Conservation (phyloP, 2,329 filamentous ascomycete species). For the Oidium heveae region DNA sequence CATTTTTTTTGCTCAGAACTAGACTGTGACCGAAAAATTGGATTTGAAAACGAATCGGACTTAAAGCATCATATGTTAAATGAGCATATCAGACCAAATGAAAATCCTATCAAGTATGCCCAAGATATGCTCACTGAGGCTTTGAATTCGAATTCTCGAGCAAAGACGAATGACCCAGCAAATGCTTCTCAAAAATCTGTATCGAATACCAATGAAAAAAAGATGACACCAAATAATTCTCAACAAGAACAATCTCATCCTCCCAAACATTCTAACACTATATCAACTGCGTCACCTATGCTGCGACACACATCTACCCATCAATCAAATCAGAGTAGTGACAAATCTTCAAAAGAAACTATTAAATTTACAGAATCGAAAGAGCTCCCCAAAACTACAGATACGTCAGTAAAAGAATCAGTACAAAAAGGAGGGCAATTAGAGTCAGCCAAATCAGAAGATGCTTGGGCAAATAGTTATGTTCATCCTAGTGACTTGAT, state of each 20-base stretch:
- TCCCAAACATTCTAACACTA: slow-evolving; percentile 15
- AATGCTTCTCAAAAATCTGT: slow-evolving; percentile 7
- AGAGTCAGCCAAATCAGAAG: slow-evolving; percentile 5
- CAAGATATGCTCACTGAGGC: slow-evolving; percentile 23
- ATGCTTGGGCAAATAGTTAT: slow-evolving; percentile 20
- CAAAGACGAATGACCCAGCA: slow-evolving; percentile 7
- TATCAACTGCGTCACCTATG: slow-evolving; percentile 20
- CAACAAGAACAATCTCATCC: slow-evolving; percentile 19
- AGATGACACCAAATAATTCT: slow-evolving; percentile 9
- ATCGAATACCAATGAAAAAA: slow-evolving; percentile 14
- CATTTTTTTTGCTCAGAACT: slow-evolving; percentile 22
- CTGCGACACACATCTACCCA: slow-evolving; percentile 24
- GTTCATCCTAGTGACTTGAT: slow-evolving; percentile 29
- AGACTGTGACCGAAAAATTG: slow-evolving; percentile 26
- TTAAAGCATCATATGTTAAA: slow-evolving; percentile 28
- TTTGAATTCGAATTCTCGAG: slow-evolving; percentile 27
- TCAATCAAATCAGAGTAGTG: slow-evolving; percentile 21
- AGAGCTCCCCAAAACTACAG: slow-evolving; percentile 5
- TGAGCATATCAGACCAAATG: slow-evolving; percentile 29
- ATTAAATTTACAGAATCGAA: slow-evolving; percentile 6
- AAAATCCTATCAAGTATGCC: slow-evolving; percentile 28
- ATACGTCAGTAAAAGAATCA: slow-evolving; percentile 10
- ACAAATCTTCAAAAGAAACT: slow-evolving; percentile 15
- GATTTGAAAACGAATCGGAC: slow-evolving; percentile 28
- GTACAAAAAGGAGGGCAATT: slow-evolving; percentile 11